These are phyloP conservation scores for Colletotrichum somersetense DNA, from an alignment of 2,329 filamentous ascomycete species.

Conservation along the genomic window DNA sequence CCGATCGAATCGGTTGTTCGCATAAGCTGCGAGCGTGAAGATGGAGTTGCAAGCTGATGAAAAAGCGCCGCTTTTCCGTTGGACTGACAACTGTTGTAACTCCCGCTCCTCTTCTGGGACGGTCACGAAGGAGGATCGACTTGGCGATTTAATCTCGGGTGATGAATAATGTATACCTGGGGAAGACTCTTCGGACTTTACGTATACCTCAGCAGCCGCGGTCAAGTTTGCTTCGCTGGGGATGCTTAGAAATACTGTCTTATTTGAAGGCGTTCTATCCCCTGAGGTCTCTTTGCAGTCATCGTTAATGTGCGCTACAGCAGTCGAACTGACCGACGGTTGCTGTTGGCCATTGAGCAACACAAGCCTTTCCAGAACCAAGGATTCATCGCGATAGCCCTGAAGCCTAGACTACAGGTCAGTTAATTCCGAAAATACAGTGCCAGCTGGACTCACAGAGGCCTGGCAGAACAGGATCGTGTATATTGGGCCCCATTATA, in stretches of 20 bases:
- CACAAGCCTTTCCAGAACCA: not conserved
- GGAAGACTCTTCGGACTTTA: conserved; percentile 4
- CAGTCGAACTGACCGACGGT: not conserved
- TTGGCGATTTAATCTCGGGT: not conserved
- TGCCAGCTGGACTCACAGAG: not conserved
- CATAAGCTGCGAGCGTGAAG: not conserved
- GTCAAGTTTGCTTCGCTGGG: not conserved
- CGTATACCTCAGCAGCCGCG: not conserved
- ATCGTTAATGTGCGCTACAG: not conserved
- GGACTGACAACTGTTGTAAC: not conserved
- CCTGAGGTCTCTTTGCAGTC: not conserved
- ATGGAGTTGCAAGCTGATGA: not conserved
- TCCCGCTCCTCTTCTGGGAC: too few species aligned
- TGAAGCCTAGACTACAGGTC: not conserved
- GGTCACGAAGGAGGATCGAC: too few species aligned
- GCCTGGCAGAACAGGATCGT: not conserved
- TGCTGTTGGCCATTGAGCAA: not conserved
- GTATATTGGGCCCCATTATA: too few species aligned
- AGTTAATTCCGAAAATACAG: not conserved
- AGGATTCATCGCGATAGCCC: not conserved
- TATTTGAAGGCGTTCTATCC: not conserved
- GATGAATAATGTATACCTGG: not conserved
- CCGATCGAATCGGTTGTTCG: conserved; percentile 5
- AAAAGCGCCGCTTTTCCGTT: not conserved
- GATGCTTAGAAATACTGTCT: too few species aligned